These are phyloP conservation scores for Syzygium jambos DNA, from an alignment of 345 rosid genomes.

Conservation along the genomic window DNA sequence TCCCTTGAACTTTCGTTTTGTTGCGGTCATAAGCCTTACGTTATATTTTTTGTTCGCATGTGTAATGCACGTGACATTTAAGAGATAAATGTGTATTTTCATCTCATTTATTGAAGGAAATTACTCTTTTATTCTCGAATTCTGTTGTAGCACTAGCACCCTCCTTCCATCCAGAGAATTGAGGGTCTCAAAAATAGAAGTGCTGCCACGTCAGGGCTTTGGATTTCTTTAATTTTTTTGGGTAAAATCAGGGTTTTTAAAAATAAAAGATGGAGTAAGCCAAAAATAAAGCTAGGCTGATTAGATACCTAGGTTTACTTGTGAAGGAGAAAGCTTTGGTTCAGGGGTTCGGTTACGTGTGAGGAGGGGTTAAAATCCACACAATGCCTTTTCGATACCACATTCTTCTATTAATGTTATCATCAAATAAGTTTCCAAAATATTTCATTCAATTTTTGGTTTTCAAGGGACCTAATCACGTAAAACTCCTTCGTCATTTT, in stretches of 20 bases:
- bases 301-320: background rate
- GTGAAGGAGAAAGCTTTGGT: background rate
- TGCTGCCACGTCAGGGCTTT: background rate
- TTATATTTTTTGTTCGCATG: background rate
- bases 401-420: background rate
- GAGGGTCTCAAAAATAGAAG: background rate
- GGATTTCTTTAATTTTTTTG: background rate
- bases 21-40: background rate
- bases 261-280: background rate
- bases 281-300: background rate
- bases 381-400: background rate
- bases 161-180: background rate
- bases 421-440: background rate
- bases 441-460: background rate
- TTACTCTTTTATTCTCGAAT: background rate
- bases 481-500: no score
- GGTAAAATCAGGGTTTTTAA: background rate
- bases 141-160: background rate
- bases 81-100: background rate
- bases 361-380: background rate
- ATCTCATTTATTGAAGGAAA: background rate
- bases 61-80: background rate
- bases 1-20: background rate
- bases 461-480: no score
- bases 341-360: background rate